phyloP scores from a whole-genome alignment of 2,329 filamentous ascomycete genomes.

The Diaporthe sp. region DNA sequence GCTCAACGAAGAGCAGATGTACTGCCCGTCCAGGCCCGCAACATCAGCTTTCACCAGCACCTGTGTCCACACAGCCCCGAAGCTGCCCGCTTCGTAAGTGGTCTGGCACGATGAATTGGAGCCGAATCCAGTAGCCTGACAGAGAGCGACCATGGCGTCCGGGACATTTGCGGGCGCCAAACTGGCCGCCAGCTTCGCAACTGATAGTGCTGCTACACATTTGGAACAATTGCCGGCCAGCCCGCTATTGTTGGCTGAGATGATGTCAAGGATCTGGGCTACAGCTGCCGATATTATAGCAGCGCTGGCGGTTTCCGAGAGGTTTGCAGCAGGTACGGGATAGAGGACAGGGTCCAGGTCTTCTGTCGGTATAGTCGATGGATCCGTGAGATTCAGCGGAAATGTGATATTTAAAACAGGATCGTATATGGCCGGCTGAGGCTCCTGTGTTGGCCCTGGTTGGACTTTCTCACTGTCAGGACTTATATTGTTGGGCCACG shows the following conservation, averaged over 20 bases:
- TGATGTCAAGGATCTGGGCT: constrained; percentile 61
- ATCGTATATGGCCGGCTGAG: constrained; percentile 62
- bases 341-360: constrained; percentile 65
- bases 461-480: constrained; percentile 44
- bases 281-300: constrained; percentile 58
- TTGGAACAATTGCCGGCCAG: constrained; percentile 62
- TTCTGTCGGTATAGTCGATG: constrained; percentile 62
- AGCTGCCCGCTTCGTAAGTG: constrained; percentile 61
- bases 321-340: constrained; percentile 60
- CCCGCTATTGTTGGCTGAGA: constrained; percentile 52
- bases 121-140: constrained; percentile 61
- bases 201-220: constrained; percentile 65
- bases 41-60: constrained; percentile 67
- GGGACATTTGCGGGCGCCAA: constrained; percentile 64
- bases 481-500: not conserved
- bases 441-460: constrained; percentile 50
- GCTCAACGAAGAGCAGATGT: constrained; percentile 67
- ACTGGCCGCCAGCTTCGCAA: constrained; percentile 64
- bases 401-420: constrained; percentile 68
- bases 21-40: constrained; percentile 66
- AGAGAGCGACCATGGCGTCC: constrained; percentile 64
- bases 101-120: constrained; percentile 62
- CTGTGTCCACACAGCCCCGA: constrained; percentile 71
- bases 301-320: constrained; percentile 56
- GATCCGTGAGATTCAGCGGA: constrained; percentile 67